phyloP scores from a whole-genome alignment of 495 filamentous ascomycete species.

The Daldinia bambusicola region DNA sequence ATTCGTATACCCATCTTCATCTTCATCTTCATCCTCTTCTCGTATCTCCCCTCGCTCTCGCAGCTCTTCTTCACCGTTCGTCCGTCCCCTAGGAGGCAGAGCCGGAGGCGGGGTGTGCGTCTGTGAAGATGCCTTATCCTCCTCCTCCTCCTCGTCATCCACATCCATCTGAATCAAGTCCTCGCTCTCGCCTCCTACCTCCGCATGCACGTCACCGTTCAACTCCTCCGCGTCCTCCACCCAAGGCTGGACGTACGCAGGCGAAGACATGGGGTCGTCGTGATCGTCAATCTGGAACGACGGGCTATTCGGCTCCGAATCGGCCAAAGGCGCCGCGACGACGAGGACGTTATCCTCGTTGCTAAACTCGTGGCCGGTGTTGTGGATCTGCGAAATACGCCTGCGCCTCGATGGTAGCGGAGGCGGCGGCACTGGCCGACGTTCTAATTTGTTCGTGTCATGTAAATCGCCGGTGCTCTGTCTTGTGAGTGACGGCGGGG shows the following conservation, averaged over 20 bases:
- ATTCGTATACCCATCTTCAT: constrained; percentile 44
- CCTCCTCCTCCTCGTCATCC: constrained; percentile 15
- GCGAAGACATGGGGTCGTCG: constrained; percentile 15
- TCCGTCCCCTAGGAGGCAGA: constrained; percentile 24
- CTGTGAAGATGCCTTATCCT: constrained; percentile 4
- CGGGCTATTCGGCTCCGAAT: constrained; percentile 68
- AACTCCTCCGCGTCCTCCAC: constrained; percentile 54
- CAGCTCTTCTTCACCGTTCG: neutral
- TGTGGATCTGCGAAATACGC: constrained; percentile 45
- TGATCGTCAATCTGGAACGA: constrained; percentile 20
- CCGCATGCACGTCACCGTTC: constrained; percentile 4
- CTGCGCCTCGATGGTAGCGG: constrained; percentile 44
- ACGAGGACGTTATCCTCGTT: constrained; percentile 64
- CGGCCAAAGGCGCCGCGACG: constrained; percentile 66
- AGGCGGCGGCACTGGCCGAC: constrained; percentile 57
- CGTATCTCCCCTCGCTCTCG: neutral
- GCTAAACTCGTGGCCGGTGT: constrained; percentile 35
- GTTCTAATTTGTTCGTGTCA: constrained; percentile 45
- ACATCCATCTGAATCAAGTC: constrained; percentile 25
- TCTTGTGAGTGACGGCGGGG: constrained; percentile 48
- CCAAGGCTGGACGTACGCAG: constrained; percentile 55
- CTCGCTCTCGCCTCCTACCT: constrained; percentile 16
- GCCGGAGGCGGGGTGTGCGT: constrained; percentile 9
- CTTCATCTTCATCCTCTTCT: constrained; percentile 37
- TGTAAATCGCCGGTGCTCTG: constrained; percentile 37